Base-by-base conservation (phyloP, 2,329 filamentous ascomycete species). In the Thermothelomyces thermophilus region DNA sequence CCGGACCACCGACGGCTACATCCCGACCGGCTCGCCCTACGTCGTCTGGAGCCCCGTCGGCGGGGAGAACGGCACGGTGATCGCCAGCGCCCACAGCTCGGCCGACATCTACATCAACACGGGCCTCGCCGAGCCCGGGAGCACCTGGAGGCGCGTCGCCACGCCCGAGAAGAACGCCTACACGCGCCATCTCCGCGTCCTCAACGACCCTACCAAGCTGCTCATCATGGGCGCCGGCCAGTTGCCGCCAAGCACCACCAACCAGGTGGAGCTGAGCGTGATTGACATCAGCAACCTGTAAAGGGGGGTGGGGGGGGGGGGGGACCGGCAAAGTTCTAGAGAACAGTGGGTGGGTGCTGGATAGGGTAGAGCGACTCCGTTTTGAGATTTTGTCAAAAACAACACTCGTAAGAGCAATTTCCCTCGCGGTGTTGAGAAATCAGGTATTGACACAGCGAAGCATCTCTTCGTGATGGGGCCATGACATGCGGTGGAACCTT, bases 211-310 rank as follows among this genome's bases (percentile, higher is more conserved):
- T 1, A 62, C 65, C 50, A 58, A 26, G 63, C 62, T 63, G 48
- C 62, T 73, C n/a, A 73, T 77, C 39, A 70, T 70, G 51, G 70
- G 71, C 0, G 73, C 64, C 0, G 69, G 71, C 1, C 64, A 69
- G n/a, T 61, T 74, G 57, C 74, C 74, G 4, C 71, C 71, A 1
- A 73, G 66, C 36, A 73, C 65, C 30, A 70, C 68, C 30, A 76
- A 77, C 36, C 62, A 68, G 58, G 65, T 72, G 3, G 67, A 63
- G 13, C 49, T 68, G 33, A 71, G 67, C 35, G 63, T 71, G 5
- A 53, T 65, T 14, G 58, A 60, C 17, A 49, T 64, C 22, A 48
- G 50, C 33, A 50, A 52, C 9, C 42, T 57, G 43, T 48, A 33
- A 31, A 19, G 41, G 8, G 20, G 3, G 3, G 24, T 26, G 24